These are phyloP conservation scores for Penicillium waksmanii DNA, from an alignment of 495 filamentous ascomycete species.

Conservation along the genomic window DNA sequence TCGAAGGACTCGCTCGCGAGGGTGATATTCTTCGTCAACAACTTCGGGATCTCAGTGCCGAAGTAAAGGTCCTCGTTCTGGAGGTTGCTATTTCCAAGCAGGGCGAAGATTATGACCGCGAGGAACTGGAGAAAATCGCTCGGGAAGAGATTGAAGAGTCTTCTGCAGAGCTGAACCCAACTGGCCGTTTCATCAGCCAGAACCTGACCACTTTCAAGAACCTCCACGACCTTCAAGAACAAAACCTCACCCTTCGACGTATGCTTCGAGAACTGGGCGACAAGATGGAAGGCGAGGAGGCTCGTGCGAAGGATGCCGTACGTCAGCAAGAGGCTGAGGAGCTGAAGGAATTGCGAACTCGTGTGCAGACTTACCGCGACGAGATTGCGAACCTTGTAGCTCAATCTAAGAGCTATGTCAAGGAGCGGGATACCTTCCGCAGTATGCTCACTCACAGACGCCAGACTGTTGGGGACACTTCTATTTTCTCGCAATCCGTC, in stretches of 20 bases:
- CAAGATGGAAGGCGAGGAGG: constrained; percentile 90
- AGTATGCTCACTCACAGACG: constrained; percentile 82
- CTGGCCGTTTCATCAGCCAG: constrained; percentile 83
- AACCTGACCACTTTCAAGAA: constrained; percentile 81
- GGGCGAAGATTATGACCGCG: constrained; percentile 71
- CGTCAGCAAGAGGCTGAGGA: constrained; percentile 74
- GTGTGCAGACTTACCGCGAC: constrained; percentile 63
- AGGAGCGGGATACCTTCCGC: constrained; percentile 95
- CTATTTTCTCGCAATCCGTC: constrained; percentile 67
- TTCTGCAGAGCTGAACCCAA: constrained; percentile 66
- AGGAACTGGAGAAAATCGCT: constrained; percentile 74
- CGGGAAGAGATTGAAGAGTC: constrained; percentile 64
- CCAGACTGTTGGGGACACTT: constrained; percentile 63
- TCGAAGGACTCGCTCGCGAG: constrained; percentile 71
- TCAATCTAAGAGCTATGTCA: constrained; percentile 87
- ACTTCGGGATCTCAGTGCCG: constrained; percentile 85
- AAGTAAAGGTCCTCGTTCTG: constrained; percentile 85
- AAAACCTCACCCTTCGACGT: constrained; percentile 81
- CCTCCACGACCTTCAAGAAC: constrained; percentile 81
- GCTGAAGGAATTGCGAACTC: constrained; percentile 66
- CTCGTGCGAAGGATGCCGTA: constrained; percentile 66
- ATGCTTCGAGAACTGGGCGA: constrained; percentile 82
- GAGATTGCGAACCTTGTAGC: constrained; percentile 78
- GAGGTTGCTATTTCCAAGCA: constrained; percentile 79
- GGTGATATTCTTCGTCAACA: constrained; percentile 80